Conservation (phyloP, 148 eudicot species). For the Camellia japonica region DNA sequence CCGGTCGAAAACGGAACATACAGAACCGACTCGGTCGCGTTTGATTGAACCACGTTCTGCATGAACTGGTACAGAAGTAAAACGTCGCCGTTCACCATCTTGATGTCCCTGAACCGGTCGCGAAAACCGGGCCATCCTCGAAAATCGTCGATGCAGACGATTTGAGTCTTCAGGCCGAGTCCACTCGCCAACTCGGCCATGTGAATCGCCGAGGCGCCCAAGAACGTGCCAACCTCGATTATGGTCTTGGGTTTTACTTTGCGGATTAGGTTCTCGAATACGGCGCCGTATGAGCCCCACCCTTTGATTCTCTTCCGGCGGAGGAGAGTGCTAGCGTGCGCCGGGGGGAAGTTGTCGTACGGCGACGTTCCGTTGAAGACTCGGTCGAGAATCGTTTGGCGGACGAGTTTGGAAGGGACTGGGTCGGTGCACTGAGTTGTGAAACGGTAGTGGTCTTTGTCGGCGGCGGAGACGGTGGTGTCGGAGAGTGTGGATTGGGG, state of each 20-base stretch:
- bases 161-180: conserved; percentile 58
- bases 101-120: conserved; percentile 23
- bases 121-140: conserved; percentile 73
- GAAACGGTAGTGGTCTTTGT: conserved; percentile 40
- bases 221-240: conserved; percentile 65
- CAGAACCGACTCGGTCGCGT: conserved; percentile 34
- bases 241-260: conserved; percentile 48
- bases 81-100: conserved; percentile 55
- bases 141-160: conserved; percentile 71
- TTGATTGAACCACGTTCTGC: conserved; percentile 49
- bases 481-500: neutral
- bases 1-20: conserved; percentile 59
- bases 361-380: conserved; percentile 62
- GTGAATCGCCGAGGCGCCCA: conserved; percentile 80
- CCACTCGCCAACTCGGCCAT: conserved; percentile 48
- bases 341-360: conserved; percentile 54
- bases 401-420: conserved; percentile 29
- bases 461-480: conserved; percentile 10
- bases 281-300: conserved; percentile 72
- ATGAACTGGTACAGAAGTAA: conserved; percentile 56
- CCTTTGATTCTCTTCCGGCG: conserved; percentile 41
- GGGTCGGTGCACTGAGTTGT: conserved; percentile 32
- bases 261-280: conserved; percentile 52
- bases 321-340: conserved; percentile 36
- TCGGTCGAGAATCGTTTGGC: conserved; percentile 35